Conservation (phyloP, 2,329 filamentous ascomycete species). For the Ophiocordyceps sinensis region DNA sequence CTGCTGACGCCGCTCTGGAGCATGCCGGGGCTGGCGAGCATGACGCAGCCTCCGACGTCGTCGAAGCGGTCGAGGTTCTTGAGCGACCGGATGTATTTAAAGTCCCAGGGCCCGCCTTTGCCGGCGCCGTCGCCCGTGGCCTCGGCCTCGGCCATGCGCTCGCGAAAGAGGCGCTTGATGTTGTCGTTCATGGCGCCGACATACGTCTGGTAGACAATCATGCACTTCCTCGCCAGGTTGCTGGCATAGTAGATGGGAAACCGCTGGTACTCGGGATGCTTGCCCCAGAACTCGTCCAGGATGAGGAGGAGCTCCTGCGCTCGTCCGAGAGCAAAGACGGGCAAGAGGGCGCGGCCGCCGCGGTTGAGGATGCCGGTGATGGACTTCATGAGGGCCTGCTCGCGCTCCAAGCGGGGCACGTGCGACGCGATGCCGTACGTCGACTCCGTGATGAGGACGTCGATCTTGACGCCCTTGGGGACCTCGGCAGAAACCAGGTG, state of each 20-base stretch:
- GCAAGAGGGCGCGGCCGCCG: conserved; percentile 83
- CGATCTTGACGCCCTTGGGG: conserved; percentile 76
- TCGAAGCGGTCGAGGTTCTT: conserved; percentile 93
- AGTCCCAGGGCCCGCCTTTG: conserved; percentile 89
- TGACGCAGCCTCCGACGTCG: conserved; percentile 87
- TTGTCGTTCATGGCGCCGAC: conserved; percentile 99
- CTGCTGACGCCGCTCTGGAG: conserved; percentile 90
- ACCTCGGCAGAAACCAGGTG: conserved; percentile 92
- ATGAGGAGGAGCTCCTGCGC: conserved; percentile 92
- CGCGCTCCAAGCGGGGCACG: conserved; percentile 77
- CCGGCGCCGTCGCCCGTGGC: conserved; percentile 58
- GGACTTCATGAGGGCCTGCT: conserved; percentile 88
- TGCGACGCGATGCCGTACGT: conserved; percentile 95
- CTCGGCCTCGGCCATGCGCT: conserved; percentile 83
- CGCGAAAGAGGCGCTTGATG: conserved; percentile 88
- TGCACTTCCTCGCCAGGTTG: conserved; percentile 88
- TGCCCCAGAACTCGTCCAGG: conserved; percentile 91
- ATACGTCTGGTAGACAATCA: conserved; percentile 98
- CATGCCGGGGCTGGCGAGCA: conserved; percentile 97
- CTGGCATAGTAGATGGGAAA: conserved; percentile 96
- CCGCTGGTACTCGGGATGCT: conserved; percentile 76
- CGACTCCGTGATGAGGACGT: conserved; percentile 93
- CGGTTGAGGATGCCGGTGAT: conserved; percentile 84
- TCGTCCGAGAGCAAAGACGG: conserved; percentile 85
- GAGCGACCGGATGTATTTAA: conserved; percentile 81